Conservation (phyloP, 345 rosid genomes). For the Carallia pectinifolia region DNA sequence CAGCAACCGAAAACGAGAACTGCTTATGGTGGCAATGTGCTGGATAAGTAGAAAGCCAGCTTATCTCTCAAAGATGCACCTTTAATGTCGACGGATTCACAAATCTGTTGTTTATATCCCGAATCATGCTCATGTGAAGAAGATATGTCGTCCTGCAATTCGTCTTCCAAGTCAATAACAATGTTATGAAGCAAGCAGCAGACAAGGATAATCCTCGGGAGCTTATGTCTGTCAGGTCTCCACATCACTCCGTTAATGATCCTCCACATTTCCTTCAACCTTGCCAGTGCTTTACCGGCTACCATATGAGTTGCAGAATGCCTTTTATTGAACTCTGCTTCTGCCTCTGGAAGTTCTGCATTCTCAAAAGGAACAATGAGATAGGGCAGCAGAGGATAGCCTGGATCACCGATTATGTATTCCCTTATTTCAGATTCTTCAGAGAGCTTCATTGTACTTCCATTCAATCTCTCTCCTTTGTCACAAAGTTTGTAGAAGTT, state of each 20-base stretch:
- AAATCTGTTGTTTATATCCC: conserved; percentile 42
- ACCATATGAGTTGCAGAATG: conserved; percentile 41
- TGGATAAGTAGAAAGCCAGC: conserved; percentile 40
- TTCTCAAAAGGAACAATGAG: conserved; percentile 51
- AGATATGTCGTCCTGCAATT: conserved; percentile 28
- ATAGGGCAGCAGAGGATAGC: conserved; percentile 61
- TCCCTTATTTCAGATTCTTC: conserved; percentile 52
- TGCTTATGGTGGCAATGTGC: conserved; percentile 27
- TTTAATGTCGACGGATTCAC: conserved; percentile 33
- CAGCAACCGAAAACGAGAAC: conserved; percentile 5
- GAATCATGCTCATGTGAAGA: conserved; percentile 40
- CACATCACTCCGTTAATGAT: conserved; percentile 64
- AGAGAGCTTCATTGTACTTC: conserved; percentile 31
- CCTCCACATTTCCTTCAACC: conserved; percentile 57
- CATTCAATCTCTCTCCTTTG: conserved; percentile 46
- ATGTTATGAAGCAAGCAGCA: conserved; percentile 75
- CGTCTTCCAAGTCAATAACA: conserved; percentile 50
- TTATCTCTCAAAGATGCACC: conserved; percentile 49
- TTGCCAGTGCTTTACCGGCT: conserved; percentile 50
- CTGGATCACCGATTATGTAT: conserved; percentile 57
- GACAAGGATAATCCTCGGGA: conserved; percentile 61
- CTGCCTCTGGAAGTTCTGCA: conserved; percentile 35
- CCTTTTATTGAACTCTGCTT: conserved; percentile 43
- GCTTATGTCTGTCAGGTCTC: conserved; percentile 61
- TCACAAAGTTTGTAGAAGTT: conserved; percentile 44